phyloP scores from a whole-genome alignment of 805 yeast species.

The Teunomyces pallodes region DNA sequence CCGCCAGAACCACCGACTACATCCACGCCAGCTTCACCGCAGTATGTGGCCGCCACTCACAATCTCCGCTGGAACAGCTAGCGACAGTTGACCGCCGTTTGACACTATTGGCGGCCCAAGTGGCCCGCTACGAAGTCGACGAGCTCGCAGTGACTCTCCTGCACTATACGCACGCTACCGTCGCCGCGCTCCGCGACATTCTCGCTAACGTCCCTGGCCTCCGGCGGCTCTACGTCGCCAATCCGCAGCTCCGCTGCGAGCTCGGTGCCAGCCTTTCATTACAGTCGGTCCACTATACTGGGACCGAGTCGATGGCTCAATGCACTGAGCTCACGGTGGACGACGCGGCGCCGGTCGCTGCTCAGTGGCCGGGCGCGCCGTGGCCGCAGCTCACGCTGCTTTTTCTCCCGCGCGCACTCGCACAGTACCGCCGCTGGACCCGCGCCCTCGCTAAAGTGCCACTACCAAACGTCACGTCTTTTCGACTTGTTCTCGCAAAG shows the following conservation, averaged over 20 bases:
- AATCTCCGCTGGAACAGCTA: not conserved
- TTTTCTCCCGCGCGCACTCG: constrained; percentile 13
- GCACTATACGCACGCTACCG: not conserved
- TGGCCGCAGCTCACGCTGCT: constrained; percentile 8
- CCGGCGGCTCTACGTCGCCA: not conserved
- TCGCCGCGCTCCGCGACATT: not conserved
- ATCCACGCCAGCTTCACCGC: not conserved
- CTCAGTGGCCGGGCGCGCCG: not conserved
- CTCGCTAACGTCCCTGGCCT: not conserved
- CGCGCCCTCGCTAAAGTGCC: not conserved
- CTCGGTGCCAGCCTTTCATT: too few species aligned
- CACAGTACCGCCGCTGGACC: not conserved
- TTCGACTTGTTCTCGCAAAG: not conserved
- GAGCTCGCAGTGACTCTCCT: not conserved
- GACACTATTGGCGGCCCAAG: not conserved
- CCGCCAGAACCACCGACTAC: not conserved
- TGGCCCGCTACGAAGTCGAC: not conserved
- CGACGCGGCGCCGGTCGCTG: too few species aligned
- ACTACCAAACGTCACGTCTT: not conserved
- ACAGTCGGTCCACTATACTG: too few species aligned
- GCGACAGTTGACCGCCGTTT: not conserved
- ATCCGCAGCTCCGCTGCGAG: not conserved
- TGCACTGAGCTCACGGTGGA: too few species aligned
- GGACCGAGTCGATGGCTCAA: too few species aligned
- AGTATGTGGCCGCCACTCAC: not conserved